Conservation (phyloP, 2,329 filamentous ascomycete genomes). For the Purpureocillium takamizusanense region DNA sequence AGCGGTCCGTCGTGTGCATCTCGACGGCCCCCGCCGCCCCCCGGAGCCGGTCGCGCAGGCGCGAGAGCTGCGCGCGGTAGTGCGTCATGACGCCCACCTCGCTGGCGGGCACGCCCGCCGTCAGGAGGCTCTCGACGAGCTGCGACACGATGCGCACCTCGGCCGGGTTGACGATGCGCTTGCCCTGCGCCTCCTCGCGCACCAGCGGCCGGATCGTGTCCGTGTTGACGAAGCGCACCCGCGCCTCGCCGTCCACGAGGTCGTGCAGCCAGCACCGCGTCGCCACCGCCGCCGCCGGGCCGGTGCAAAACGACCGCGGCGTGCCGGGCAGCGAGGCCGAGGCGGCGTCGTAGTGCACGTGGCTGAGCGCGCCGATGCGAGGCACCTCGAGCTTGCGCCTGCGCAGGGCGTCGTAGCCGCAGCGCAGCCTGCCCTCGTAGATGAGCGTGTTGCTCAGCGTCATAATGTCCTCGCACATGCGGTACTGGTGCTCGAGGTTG, state of each 20-base stretch:
- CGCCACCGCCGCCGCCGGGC: slow-evolving; percentile 30
- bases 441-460: slow-evolving; percentile 85
- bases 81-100: slow-evolving; percentile 95
- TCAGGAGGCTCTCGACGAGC: slow-evolving; percentile 70
- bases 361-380: slow-evolving; percentile 49
- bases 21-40: slow-evolving; percentile 60
- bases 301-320: slow-evolving; percentile 46
- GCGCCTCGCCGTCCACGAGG: slow-evolving; percentile 58
- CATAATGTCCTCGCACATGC: slow-evolving; percentile 98
- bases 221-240: slow-evolving; percentile 84
- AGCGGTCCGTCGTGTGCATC: slow-evolving; percentile 94
- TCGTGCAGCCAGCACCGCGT: slow-evolving; percentile 67
- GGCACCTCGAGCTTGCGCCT: slow-evolving; percentile 59
- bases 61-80: slow-evolving; percentile 83
- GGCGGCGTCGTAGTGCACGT: slow-evolving; percentile 47
- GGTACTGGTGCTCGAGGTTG: slow-evolving; percentile 90
- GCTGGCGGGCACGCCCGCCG: slow-evolving; percentile 60
- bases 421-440: slow-evolving; percentile 84
- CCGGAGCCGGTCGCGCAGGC: slow-evolving; percentile 67
- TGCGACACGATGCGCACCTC: slow-evolving; percentile 73
- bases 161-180: slow-evolving; percentile 79
- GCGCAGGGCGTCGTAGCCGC: slow-evolving; percentile 71
- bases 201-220: slow-evolving; percentile 58
- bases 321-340: slow-evolving; percentile 31
- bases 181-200: slow-evolving; percentile 68